Conservation (phyloP, 192 early-diverging fungal species). For the Phycomyces nitens region DNA sequence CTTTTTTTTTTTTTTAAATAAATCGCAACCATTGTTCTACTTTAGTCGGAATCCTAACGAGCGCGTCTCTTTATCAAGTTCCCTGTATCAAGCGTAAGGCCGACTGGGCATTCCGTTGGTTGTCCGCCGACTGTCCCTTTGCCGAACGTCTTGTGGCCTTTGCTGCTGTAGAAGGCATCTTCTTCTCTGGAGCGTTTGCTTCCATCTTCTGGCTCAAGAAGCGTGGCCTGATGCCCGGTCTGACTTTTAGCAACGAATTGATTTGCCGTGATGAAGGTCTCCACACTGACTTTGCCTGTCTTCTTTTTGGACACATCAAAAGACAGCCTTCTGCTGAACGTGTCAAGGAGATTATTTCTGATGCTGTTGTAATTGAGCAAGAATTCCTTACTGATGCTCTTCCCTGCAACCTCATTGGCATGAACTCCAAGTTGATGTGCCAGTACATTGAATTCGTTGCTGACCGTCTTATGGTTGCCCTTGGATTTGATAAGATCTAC, state of each 20-base stretch:
- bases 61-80: conserved; percentile 43
- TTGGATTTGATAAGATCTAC: conserved; percentile 85
- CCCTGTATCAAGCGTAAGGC: conserved; percentile 96
- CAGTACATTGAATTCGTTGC: conserved; percentile 99
- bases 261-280: conserved; percentile 97
- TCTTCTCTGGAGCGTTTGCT: conserved; percentile 97
- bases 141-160: conserved; percentile 92
- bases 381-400: conserved; percentile 93
- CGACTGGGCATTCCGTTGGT: conserved; percentile 96
- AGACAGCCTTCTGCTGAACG: conserved; percentile 65
- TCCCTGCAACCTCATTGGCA: conserved; percentile 91
- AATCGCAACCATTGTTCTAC: background rate
- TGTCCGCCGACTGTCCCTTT: conserved; percentile 77
- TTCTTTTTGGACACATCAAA: conserved; percentile 81
- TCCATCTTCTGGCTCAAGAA: conserved; percentile 99
- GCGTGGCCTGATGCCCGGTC: conserved; percentile 94
- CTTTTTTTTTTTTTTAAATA: too few species aligned
- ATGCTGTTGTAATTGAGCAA: conserved; percentile 93
- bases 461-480: conserved; percentile 86
- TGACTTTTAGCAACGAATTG: conserved; percentile 97
- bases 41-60: too few species aligned
- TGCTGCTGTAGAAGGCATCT: conserved; percentile 97
- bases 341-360: conserved; percentile 70
- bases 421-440: conserved; percentile 93
- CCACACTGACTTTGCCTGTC: conserved; percentile 96